Base-by-base conservation (phyloP, 495 filamentous ascomycete species). In the Aspergillus heteromorphus region DNA sequence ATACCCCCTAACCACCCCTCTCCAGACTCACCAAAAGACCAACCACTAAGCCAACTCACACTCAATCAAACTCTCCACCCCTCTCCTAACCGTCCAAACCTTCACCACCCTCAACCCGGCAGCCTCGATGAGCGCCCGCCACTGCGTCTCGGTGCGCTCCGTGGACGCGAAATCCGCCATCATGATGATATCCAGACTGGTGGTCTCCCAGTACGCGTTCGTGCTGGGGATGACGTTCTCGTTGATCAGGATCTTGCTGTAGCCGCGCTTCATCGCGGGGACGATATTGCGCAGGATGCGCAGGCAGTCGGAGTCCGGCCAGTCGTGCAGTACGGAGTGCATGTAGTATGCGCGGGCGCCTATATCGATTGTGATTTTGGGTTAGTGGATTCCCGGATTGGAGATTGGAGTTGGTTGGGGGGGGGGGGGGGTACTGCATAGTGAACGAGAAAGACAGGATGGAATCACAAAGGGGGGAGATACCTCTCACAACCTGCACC, bases 81-180 rank as follows among this genome's bases (percentile, higher is more conserved):
- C 61, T 13, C 58, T 58, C 0, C 55, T 57, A 45, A 54, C 59
- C 1, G 49, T 60, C 16, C 58, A 18, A 5, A 76, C 74, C 21
- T 73, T 64, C 48, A 82, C 79, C 54, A 89, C 79, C 29, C 73
- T 82, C 62, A 87, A 78, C 59, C 84, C 87, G 66, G 80, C 87
- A 53, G 57, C 73, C 10, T 73, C 80, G 60, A 70, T 60, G 47
- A 65, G 36, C 43, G 19, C 23, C 16, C 45, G 54, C 61, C 64
- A 69, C 10, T 69, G 55, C 1, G 53, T 50, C 56, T 65, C 62
- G 4, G 58, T 66, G 9, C 79, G 68, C 57, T 81, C 75, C 5
- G 61, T 59, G 9, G 58, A 64, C 17, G 65, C 56, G 10, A 64
- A 48, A 11, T 68, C 40, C 16, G 64, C 60, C 68, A 80, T 50